Evolutionary conservation across 1,284 basidiomycete genomes (phyloP).

Genomic region (Sanghuangporus weigelae): DNA sequence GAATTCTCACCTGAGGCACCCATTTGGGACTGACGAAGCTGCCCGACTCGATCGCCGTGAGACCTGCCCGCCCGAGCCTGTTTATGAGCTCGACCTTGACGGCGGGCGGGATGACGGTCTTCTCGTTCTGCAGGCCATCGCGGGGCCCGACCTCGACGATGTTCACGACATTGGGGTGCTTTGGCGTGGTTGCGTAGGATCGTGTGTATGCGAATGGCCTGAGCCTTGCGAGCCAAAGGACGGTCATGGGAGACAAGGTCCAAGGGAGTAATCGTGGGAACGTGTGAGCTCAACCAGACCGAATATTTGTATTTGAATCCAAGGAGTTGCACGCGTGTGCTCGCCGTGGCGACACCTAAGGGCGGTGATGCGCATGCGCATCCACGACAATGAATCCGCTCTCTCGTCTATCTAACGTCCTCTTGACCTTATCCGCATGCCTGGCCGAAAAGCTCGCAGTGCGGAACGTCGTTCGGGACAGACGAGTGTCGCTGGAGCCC

Average conservation of each 20-base stretch:
- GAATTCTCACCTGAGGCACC: constrained; percentile 76
- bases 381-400: constrained; percentile 10
- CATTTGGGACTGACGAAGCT: constrained; percentile 92
- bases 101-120: constrained; percentile 63
- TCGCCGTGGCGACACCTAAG: background rate
- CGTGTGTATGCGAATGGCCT: background rate
- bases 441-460: constrained; percentile 9
- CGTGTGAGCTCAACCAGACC: too few relatives aligned
- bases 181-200: background rate
- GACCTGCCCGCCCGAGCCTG: constrained; percentile 65
- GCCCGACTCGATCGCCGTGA: constrained; percentile 78
- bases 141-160: constrained; percentile 92
- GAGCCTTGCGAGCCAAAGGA: background rate
- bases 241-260: background rate
- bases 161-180: constrained; percentile 38
- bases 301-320: too few relatives aligned
- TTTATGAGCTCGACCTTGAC: constrained; percentile 83
- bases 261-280: background rate
- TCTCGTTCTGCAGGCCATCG: constrained; percentile 93
- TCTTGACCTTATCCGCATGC: constrained; percentile 6
- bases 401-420: constrained; percentile 2
- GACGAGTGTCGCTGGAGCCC: background rate
- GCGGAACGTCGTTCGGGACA: constrained; percentile 7
- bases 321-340: too few relatives aligned
- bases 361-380: background rate